These are phyloP conservation scores for Colletotrichum phormii DNA, from an alignment of 2,329 filamentous ascomycete genomes.

Conservation along the genomic window DNA sequence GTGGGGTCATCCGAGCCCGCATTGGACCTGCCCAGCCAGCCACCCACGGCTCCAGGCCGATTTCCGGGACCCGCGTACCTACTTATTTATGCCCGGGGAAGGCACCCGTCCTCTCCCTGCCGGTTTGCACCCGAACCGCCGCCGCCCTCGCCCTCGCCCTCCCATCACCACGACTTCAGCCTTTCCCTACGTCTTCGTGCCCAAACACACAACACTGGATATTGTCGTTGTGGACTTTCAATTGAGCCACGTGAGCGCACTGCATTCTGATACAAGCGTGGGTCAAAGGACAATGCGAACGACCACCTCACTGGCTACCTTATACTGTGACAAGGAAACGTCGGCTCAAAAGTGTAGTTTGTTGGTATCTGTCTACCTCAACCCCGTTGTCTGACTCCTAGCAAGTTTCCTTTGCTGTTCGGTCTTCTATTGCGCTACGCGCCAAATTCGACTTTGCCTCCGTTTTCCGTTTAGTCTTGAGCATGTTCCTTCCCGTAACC, in stretches of 20 bases:
- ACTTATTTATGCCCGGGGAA: too few species aligned
- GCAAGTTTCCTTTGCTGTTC: neutral
- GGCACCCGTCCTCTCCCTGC: neutral
- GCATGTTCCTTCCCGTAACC: neutral
- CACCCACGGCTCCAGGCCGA: neutral
- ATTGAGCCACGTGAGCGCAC: neutral
- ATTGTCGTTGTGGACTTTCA: neutral
- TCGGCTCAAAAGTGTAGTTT: neutral
- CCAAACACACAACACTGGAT: too few species aligned
- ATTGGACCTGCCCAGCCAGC: neutral
- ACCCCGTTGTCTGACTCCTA: neutral
- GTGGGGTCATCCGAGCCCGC: neutral
- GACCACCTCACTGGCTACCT: neutral
- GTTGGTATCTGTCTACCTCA: neutral
- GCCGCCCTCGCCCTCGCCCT: neutral
- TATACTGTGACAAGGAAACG: neutral
- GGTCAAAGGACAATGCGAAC: neutral
- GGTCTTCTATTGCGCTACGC: neutral
- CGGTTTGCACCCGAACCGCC: constrained; percentile 16
- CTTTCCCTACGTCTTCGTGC: neutral
- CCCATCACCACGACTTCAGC: constrained; percentile 1
- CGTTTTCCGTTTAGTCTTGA: neutral
- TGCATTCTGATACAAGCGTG: neutral
- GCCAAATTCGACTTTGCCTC: neutral
- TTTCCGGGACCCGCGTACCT: neutral